Evolutionary conservation across 345 rosid genomes (phyloP).

Genomic region (Reutealis trisperma): DNA sequence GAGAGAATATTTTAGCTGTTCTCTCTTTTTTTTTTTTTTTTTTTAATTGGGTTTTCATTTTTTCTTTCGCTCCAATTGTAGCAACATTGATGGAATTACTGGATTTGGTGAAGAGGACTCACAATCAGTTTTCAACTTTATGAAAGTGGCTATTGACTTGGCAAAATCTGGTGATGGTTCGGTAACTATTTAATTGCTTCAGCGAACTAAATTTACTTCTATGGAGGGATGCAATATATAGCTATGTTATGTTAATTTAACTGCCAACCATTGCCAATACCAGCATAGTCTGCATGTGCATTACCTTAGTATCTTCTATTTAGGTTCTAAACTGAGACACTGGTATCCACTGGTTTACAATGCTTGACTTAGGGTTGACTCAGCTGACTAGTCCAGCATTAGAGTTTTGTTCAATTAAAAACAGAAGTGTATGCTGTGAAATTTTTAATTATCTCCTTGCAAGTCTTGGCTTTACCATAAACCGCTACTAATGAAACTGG

Average conservation of each 20-base stretch:
- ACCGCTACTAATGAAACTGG: not conserved
- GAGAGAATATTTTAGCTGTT: not conserved
- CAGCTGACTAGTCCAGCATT: not conserved
- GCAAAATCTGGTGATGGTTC: slow-evolving; percentile 55
- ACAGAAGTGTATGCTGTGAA: not conserved
- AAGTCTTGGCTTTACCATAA: not conserved
- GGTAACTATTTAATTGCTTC: slow-evolving; percentile 40
- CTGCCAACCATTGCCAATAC: not conserved
- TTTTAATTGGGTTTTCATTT: not conserved
- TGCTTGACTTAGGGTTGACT: not conserved
- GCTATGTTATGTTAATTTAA: not conserved
- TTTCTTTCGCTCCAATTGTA: slow-evolving; percentile 22
- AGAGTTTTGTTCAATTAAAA: not conserved
- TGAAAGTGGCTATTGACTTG: slow-evolving; percentile 59
- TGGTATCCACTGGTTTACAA: not conserved
- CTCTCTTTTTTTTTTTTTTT: not conserved
- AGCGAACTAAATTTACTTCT: slow-evolving; percentile 1
- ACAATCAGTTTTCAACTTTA: slow-evolving; percentile 49
- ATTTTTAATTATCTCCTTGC: not conserved
- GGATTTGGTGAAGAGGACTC: slow-evolving; percentile 74
- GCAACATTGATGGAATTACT: slow-evolving; percentile 79
- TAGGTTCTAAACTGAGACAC: not conserved
- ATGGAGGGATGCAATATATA: not conserved
- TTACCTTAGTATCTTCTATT: not conserved
- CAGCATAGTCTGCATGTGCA: not conserved